A percentile compares a stretch with the other conserved stretches of the same genome.
These are phyloP conservation scores for Kodamaea sp. DNA, from an alignment of 1,139 yeast species.

Conservation along the genomic window DNA sequence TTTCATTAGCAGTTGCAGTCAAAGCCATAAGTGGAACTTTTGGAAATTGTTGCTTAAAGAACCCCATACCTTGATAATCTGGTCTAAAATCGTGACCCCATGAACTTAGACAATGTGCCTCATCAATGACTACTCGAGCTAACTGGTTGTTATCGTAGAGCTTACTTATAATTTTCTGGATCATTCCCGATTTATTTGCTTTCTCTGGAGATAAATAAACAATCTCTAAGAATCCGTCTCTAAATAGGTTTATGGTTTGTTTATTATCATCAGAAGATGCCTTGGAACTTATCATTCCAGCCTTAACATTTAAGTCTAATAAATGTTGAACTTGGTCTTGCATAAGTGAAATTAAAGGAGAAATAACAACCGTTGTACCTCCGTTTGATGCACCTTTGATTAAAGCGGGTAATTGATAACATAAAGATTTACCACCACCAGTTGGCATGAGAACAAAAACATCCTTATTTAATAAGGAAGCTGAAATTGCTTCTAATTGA, in stretches of 20 bases:
- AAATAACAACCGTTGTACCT: constrained; percentile 88
- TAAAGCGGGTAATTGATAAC: constrained; percentile 93
- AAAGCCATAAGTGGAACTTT: constrained; percentile 89
- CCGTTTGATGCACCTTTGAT: constrained; percentile 66
- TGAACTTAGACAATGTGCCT: constrained; percentile 96
- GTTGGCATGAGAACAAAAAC: constrained; percentile 98
- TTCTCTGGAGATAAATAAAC: constrained; percentile 94
- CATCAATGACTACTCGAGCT: constrained; percentile 92
- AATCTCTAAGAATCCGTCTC: constrained; percentile 65
- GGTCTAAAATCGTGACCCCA: constrained; percentile 99
- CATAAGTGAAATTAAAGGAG: constrained; percentile 95
- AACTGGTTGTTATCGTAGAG: constrained; percentile 54
- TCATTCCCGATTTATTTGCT: constrained; percentile 73
- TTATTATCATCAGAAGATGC: constrained; percentile 62
- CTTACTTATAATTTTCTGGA: constrained; percentile 59
- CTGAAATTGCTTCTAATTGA: constrained; percentile 82
- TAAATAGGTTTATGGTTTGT: constrained; percentile 58
- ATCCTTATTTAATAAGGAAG: constrained; percentile 77
- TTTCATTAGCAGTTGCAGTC: constrained; percentile 96
- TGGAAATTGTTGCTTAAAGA: constrained; percentile 71
- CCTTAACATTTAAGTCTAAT: constrained; percentile 59
- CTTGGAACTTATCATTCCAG: constrained; percentile 86
- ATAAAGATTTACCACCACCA: constrained; percentile 96
- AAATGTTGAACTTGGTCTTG: constrained; percentile 94
- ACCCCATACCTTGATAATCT: constrained; percentile 79